Evolutionary conservation across 108 stramenopile genomes (phyloP), one percentile per base, ranked within the genome.

Genomic region (Cyclotella kingstonii): DNA sequence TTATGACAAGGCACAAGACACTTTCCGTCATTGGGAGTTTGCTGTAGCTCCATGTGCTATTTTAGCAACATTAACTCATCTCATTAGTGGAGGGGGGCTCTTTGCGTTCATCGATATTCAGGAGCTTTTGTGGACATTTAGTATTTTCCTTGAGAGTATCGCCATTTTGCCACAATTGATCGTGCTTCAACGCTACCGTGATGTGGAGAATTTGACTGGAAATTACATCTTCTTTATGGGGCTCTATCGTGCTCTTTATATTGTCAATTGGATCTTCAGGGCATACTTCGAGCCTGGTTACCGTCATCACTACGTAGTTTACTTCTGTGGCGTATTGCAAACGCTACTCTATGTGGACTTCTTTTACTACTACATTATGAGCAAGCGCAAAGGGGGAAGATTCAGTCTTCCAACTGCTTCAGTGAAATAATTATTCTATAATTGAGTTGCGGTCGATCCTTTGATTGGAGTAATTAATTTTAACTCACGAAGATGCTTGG

Each of bases 191-290:
- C 86, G 97, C 14, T 98, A 93, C 72, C 80, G 96, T 21, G 97
- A 98, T 47, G 91, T 97, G 14, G 96, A 97, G 76, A 99, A 97
- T 82, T 77, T 99, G 58, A 98, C 97, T 12, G 95, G 95, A 18
- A 94, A 98, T 72, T 99, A 98, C 79, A 86, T 99, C 65, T 93
- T 97, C 70, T 90, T 95, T 59, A 91, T 99, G 88, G 98, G 97
- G 48, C 79, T 91, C 33, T 99, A 99, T 68, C 86, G 98, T 25
- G 93, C 81, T 14, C 73, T 99, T 6, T 99, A 99, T 82, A 96
- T 99, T 65, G 68, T 98, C n/a, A 99, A 99, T 73, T 99, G 99
- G 99, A 79, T 98, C 33, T 98, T 94, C 53, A 77, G 98, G 27
- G 83, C 93, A 17, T 84, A 94, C 62, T 61, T 63, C 27, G 99